These are phyloP conservation scores for Verticillium klebahnii DNA, from an alignment of 2,329 filamentous ascomycete genomes.

Conservation along the genomic window DNA sequence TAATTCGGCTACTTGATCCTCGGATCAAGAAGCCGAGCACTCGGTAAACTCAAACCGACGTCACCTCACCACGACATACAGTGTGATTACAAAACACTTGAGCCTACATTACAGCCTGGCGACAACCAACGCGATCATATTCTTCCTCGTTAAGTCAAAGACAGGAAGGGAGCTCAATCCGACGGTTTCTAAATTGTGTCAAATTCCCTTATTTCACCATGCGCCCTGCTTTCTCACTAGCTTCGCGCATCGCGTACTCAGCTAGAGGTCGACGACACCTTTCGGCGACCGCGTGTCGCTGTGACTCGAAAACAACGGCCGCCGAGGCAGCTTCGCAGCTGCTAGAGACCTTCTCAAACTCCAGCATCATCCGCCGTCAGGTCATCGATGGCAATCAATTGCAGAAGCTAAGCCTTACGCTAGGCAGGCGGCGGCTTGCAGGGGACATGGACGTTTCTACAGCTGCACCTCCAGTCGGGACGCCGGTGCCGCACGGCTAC, in stretches of 20 bases:
- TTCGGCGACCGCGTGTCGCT: neutral
- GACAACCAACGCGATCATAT: too few relatives aligned
- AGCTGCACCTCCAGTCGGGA: constrained; percentile 33
- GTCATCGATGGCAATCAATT: constrained; percentile 58
- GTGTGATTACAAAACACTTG: neutral
- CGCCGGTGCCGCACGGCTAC: constrained; percentile 52
- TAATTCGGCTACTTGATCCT: neutral
- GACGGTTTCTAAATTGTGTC: too few relatives aligned
- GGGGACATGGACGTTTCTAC: constrained; percentile 30
- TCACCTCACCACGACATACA: neutral
- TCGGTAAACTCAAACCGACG: neutral
- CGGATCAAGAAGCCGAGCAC: neutral
- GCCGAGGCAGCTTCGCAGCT: constrained; percentile 17
- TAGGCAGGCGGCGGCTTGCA: constrained; percentile 42
- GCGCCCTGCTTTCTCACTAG: neutral
- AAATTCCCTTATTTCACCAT: neutral
- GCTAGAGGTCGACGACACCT: neutral
- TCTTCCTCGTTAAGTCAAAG: too few relatives aligned
- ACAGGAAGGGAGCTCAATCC: too few relatives aligned
- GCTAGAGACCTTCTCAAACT: constrained; percentile 21
- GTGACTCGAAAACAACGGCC: neutral
- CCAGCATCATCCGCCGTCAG: constrained; percentile 32
- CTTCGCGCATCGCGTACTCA: neutral
- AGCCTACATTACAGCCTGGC: too few relatives aligned
- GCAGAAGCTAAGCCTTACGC: constrained; percentile 55